Evolutionary conservation across 2,329 filamentous ascomycete genomes (phyloP), one percentile per base, ranked within the genome.

Genomic region (Drechslerella coelobrocha): DNA sequence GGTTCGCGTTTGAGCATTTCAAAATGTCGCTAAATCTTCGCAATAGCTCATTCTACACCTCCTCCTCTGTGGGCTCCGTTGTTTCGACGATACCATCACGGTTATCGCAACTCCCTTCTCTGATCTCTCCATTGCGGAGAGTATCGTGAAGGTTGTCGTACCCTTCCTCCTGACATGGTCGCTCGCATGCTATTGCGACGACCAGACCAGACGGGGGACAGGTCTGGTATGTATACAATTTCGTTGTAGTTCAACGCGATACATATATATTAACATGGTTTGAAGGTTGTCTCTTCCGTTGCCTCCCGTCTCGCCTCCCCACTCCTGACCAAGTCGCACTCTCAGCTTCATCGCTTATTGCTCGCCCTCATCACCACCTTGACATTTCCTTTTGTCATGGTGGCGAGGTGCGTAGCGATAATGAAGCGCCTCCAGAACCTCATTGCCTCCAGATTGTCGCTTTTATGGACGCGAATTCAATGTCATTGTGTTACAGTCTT

Each of bases 81-180:
- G 4, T 3, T 10, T 14, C 3, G 12, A 10, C 52, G 6, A 14
- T 34, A 14, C 53, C n/a, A 21, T 34, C 57, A 23, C n/a, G 9
- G 39, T 62, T 43, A 23, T 68, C 24, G 52, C 48, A 52, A 62
- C 57, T 12, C 65, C 57, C 56, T 31, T 34, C 24, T 26, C 24
- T 19, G 65, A 62, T n/a, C 57, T 69, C 34, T 69, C 65, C 52
- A 19, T 12, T 4, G 12, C 12, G 34, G 65, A 52, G 52, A 52
- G 48, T 31, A 26, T 62, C 51, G 65, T 69, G 65, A 69, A 69
- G 57, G 65, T 43, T n/a, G 57, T n/a, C 1, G 31, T 53, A 8
- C 51, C 57, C 65, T 62, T 69, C 57, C 23, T 51, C 45, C 19
- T 59, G 24, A 39, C 59, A 37, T 69, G 65, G 65, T 56, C 55